Evolutionary conservation across 208 protist genomes (phyloP).

Genomic region (Borovskyia barvae): DNA sequence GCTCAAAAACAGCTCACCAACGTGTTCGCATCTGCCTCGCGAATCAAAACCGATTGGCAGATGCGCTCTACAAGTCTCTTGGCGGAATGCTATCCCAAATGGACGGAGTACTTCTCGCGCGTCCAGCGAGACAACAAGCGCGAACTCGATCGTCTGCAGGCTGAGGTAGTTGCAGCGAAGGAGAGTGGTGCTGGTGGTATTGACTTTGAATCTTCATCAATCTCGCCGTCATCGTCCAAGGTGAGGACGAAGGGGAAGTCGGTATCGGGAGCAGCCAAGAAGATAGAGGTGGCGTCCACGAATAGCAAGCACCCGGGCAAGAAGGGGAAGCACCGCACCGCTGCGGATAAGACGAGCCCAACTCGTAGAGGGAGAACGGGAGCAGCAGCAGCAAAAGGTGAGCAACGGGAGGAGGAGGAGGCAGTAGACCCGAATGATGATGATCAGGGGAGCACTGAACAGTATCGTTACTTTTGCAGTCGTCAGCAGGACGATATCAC

Average conservation of each 20-base stretch:
- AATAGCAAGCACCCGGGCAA: neutral
- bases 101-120: slow-evolving; percentile 64
- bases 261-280: neutral
- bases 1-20: slow-evolving; percentile 86
- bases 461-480: slow-evolving; percentile 70
- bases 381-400: neutral
- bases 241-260: too few relatives aligned
- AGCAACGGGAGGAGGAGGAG: neutral
- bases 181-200: neutral
- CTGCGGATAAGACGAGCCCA: too few relatives aligned
- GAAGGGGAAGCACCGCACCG: too few relatives aligned
- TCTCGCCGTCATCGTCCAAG: too few relatives aligned
- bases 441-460: neutral
- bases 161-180: neutral
- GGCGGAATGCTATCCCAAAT: slow-evolving; percentile 48
- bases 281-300: neutral
- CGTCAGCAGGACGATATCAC: slow-evolving; percentile 41
- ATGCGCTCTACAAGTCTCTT: slow-evolving; percentile 69
- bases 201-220: neutral
- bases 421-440: neutral
- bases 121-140: slow-evolving; percentile 51
- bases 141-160: slow-evolving; percentile 25
- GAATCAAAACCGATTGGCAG: slow-evolving; percentile 81
- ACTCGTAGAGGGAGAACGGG: too few relatives aligned
- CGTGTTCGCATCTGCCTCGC: slow-evolving; percentile 72